Evolutionary conservation across 2,329 filamentous ascomycete genomes (phyloP), one percentile per base, ranked within the genome.

Genomic region (Leptographium wingfieldii): DNA sequence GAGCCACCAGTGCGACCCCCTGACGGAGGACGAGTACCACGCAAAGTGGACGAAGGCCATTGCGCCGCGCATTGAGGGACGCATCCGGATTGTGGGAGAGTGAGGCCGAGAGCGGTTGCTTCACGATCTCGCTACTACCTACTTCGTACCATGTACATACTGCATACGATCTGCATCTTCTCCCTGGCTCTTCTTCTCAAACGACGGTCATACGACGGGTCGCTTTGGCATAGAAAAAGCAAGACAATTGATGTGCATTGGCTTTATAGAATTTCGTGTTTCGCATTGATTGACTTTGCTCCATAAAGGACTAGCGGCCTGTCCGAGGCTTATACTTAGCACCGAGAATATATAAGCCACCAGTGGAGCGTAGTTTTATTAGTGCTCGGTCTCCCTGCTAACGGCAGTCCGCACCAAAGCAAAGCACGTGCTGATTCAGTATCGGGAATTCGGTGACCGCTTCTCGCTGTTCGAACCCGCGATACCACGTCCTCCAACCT

Each of bases 11-110:
- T 79, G 75, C 49, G 80, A 81, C 61, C 77, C 80, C 19, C 78
- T 88, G 61, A 77, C 79, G 60, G 76, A 83, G 57, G 79, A 75
- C 0, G 83, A 84, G 62, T 76, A 76, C 53, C 80, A 84, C 57
- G 83, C 87, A 38, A 80, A 86, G 64, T 95, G 90, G 90, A 92
- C 89, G 10, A 83, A 81, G 63, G 86, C 88, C 1, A 92, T 95
- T 70, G 83, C 86, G 59, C 91, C 91, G 0, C 80, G 80, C 60
- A 63, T 92, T 10, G 90, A 95, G 69, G 90, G 89, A 1, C 80
- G 90, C 55, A 95, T 95, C 51, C 70, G 69, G 38, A 79, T 78
- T 69, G 68, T 79, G 3, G 64, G 61, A 10, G 46, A 22, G n/a
- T 29, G n/a, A 43, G 10, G 43, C 22, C 19, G n/a, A 31, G 10